These are phyloP conservation scores for Theileria annulata DNA, from an alignment of 169 alveolate genomes.

Conservation along the genomic window DNA sequence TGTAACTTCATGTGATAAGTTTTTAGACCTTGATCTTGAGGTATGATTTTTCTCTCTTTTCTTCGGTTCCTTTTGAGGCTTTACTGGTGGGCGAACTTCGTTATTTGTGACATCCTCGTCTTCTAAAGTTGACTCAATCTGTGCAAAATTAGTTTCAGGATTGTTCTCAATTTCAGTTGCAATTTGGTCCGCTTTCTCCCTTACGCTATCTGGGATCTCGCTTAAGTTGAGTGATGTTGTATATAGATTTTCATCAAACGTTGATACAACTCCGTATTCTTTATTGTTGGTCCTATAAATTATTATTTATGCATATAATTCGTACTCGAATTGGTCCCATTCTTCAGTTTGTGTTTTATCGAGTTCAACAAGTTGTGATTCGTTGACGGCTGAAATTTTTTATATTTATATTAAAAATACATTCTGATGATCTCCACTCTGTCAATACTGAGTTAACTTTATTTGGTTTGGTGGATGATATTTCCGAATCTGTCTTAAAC, in stretches of 20 bases:
- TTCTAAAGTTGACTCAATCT: conserved; percentile 60
- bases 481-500: conserved; percentile 63
- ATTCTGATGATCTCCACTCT: conserved; percentile 52
- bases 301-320: neutral
- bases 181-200: conserved; percentile 66
- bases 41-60: neutral
- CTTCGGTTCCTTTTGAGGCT: conserved; percentile 15
- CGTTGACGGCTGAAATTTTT: conserved; percentile 34
- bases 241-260: conserved; percentile 74
- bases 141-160: conserved; percentile 68
- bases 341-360: conserved; percentile 20
- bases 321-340: conserved; percentile 67
- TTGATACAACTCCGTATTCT: conserved; percentile 48
- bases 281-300: conserved; percentile 37
- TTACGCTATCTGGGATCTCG: conserved; percentile 70
- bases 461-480: conserved; percentile 27
- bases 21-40: neutral
- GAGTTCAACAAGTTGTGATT: conserved; percentile 26
- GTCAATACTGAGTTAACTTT: conserved; percentile 23
- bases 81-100: conserved; percentile 52
- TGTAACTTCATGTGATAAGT: neutral
- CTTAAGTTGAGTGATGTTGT: conserved; percentile 71
- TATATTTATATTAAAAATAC: conserved; percentile 11
- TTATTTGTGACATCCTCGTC: conserved; percentile 65
- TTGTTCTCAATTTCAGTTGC: conserved; percentile 73